These are phyloP conservation scores for Zygotorulaspora mrakii DNA, from an alignment of 1,139 yeast species.

Conservation along the genomic window DNA sequence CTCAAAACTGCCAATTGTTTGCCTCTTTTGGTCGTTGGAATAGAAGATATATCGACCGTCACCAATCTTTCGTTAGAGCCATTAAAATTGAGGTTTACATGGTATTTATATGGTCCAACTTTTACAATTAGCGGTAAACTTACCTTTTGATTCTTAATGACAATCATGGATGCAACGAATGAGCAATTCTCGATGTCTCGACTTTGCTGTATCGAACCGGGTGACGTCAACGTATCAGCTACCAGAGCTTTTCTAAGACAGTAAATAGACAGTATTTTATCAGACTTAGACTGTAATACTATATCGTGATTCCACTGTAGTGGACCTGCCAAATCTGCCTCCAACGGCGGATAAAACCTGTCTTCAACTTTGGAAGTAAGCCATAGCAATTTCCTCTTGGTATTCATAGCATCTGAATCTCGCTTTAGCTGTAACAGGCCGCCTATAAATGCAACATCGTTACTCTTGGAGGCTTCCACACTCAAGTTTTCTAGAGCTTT, in stretches of 20 bases:
- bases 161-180: constrained; percentile 62
- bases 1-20: constrained; percentile 23
- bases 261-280: constrained; percentile 16
- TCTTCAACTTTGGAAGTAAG: constrained; percentile 41
- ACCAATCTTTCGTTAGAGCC: constrained; percentile 54
- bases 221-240: constrained; percentile 16
- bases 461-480: constrained; percentile 8
- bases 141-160: constrained; percentile 37
- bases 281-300: constrained; percentile 13
- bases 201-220: constrained; percentile 33
- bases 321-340: constrained; percentile 21
- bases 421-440: constrained; percentile 20
- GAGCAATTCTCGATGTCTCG: constrained; percentile 77
- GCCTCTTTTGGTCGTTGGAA: constrained; percentile 23
- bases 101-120: constrained; percentile 37
- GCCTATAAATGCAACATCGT: constrained; percentile 19
- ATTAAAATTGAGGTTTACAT: constrained; percentile 49
- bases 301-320: constrained; percentile 19
- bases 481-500: constrained; percentile 6
- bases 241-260: constrained; percentile 19
- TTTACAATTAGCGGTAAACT: constrained; percentile 20
- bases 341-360: constrained; percentile 41
- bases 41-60: constrained; percentile 47
- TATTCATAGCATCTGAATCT: constrained; percentile 14
- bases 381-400: constrained; percentile 43